These are phyloP conservation scores for Trebouxia sp. DNA, from an alignment of 139 green algal genomes.

Conservation along the genomic window DNA sequence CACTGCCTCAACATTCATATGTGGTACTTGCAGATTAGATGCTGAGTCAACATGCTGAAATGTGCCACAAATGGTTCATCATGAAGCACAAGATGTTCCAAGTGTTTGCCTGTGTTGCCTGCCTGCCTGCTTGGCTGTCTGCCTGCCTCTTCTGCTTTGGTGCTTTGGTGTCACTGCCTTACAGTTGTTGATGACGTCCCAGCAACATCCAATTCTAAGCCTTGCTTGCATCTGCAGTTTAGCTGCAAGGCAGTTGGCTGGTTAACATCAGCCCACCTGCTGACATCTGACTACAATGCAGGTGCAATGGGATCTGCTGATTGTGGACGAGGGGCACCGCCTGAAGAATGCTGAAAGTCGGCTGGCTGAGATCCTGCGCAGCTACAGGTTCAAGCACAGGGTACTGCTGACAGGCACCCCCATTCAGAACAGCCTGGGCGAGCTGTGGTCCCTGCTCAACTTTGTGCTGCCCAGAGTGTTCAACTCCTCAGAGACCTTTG, in stretches of 20 bases:
- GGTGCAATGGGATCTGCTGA: conserved; percentile 64
- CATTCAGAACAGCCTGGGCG: conserved; percentile 71
- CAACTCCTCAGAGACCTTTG: conserved; percentile 58
- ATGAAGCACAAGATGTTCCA: too few species aligned
- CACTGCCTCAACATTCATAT: neutral
- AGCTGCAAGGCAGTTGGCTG: too few species aligned
- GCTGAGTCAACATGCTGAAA: too few species aligned
- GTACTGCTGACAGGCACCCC: conserved; percentile 80
- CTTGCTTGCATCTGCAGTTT: neutral
- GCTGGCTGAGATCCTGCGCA: conserved; percentile 57
- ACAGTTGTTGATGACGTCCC: too few species aligned
- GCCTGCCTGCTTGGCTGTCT: neutral
- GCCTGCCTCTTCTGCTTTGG: neutral
- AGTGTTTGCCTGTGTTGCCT: too few species aligned
- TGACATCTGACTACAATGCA: conserved; percentile 5
- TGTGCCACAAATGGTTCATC: too few species aligned
- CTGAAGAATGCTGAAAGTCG: conserved; percentile 76
- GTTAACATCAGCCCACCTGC: neutral
- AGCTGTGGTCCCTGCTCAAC: conserved; percentile 68
- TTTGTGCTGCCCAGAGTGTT: conserved; percentile 67
- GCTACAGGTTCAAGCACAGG: conserved; percentile 51
- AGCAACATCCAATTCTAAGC: neutral
- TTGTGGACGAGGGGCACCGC: conserved; percentile 82
- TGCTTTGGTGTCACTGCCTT: too few species aligned
- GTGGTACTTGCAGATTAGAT: too few species aligned